These are phyloP conservation scores for Neurospora sp. DNA, from an alignment of 495 filamentous ascomycete genomes.

Conservation along the genomic window DNA sequence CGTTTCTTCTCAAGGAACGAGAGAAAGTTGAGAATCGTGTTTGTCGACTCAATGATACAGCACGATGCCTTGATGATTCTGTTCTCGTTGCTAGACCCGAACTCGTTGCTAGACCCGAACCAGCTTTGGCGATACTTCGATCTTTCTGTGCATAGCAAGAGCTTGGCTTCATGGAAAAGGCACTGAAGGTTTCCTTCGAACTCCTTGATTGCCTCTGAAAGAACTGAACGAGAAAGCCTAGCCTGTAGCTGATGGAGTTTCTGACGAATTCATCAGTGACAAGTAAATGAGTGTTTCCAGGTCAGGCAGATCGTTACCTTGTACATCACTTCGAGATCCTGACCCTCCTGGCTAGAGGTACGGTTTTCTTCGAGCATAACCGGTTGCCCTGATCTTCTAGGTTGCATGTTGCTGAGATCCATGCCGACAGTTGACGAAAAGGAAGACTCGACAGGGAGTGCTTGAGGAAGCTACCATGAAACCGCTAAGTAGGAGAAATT, in stretches of 20 bases:
- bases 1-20: not conserved
- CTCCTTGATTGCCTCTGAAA: conserved; percentile 3
- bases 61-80: conserved; percentile 3
- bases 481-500: not conserved
- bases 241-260: not conserved
- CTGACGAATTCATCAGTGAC: not conserved
- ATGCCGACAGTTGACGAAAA: not conserved
- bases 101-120: not conserved
- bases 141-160: conserved; percentile 3
- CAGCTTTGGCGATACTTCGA: not conserved
- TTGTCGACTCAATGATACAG: conserved; percentile 4
- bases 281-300: not conserved
- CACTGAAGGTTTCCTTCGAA: conserved; percentile 5
- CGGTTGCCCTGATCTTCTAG: not conserved
- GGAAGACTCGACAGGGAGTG: not conserved
- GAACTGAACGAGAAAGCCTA: not conserved
- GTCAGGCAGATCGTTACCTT: not conserved
- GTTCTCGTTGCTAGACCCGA: not conserved
- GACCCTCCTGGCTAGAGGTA: not conserved
- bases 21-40: conserved; percentile 6
- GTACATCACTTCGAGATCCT: not conserved
- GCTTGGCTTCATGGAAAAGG: conserved; percentile 1
- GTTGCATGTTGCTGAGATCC: not conserved
- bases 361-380: not conserved
- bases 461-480: not conserved